Evolutionary conservation across 2,329 filamentous ascomycete genomes (phyloP).

Genomic region (Didymellaceae sp.): DNA sequence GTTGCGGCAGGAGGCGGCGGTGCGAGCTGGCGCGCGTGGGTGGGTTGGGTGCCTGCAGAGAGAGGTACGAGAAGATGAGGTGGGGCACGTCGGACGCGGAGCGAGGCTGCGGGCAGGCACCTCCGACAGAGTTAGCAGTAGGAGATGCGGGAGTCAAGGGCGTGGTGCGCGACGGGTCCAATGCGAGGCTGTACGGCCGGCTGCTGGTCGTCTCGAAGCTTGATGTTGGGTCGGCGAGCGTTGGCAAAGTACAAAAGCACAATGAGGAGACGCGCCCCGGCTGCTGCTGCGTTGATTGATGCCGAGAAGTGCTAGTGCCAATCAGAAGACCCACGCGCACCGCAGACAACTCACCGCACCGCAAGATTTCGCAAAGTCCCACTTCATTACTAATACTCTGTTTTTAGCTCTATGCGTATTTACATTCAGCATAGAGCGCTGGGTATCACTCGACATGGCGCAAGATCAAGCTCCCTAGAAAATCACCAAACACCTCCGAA

Average conservation of each 20-base stretch:
- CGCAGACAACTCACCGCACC: conserved; percentile 16
- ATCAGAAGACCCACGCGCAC: conserved; percentile 14
- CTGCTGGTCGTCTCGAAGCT: conserved; percentile 27
- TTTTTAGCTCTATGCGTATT: not conserved
- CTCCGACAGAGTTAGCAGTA: conserved; percentile 7
- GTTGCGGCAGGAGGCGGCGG: conserved; percentile 19
- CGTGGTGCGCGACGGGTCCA: conserved; percentile 12
- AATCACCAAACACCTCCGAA: not conserved
- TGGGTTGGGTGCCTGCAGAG: conserved; percentile 39
- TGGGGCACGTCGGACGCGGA: conserved; percentile 39
- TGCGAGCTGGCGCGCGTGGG: conserved; percentile 27
- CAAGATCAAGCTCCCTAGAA: not conserved
- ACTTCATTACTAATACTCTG: conserved; percentile 19
- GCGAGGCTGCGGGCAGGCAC: conserved; percentile 39
- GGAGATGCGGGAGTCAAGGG: conserved; percentile 7
- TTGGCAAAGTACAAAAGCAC: conserved; percentile 26
- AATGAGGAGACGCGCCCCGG: conserved; percentile 26
- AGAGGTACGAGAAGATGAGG: conserved; percentile 35
- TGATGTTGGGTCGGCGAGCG: conserved; percentile 26
- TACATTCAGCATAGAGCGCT: conserved; percentile 3
- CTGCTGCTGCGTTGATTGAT: conserved; percentile 10
- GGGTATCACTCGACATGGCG: conserved; percentile 10
- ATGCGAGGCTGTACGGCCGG: conserved; percentile 28
- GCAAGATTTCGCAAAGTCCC: conserved; percentile 17
- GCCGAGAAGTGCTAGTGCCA: conserved; percentile 26